A percentile compares a stretch with the other conserved stretches of the same genome.
Conservation (phyloP, 345 rosid species). For the Cardamine chenopodiifolia region DNA sequence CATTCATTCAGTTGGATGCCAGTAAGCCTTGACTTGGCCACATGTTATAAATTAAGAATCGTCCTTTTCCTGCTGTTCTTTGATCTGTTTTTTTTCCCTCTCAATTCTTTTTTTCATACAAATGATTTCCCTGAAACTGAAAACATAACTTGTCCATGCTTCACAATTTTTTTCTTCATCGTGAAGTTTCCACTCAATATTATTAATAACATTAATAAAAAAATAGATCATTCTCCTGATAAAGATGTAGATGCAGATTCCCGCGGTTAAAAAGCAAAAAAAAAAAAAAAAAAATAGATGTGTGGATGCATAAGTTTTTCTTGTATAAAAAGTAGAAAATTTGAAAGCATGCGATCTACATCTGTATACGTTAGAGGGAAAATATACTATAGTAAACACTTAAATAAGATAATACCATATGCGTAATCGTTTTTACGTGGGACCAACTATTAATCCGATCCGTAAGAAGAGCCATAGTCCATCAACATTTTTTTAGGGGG, state of each 20-base stretch:
- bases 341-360: too few species aligned
- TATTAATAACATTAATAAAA: not conserved
- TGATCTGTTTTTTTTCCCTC: conserved; percentile 15
- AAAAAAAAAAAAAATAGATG: too few species aligned
- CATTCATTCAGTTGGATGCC: conserved; percentile 25
- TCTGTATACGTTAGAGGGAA: too few species aligned
- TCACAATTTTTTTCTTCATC: conserved; percentile 26
- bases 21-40: conserved; percentile 36
- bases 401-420: not conserved
- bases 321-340: too few species aligned
- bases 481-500: not conserved
- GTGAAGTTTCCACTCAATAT: conserved; percentile 22
- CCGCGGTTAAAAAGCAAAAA: too few species aligned
- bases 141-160: conserved; percentile 30
- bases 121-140: conserved; percentile 34
- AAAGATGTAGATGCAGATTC: too few species aligned
- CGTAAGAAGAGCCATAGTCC: not conserved
- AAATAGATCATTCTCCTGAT: too few species aligned
- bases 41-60: conserved; percentile 29
- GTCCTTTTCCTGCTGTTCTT: conserved; percentile 32
- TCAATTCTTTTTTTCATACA: not conserved
- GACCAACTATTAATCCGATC: not conserved
- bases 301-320: too few species aligned
- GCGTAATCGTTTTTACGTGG: not conserved
- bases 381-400: too few species aligned